Evolutionary conservation across 176 grass and related monocot species (phyloP), one percentile per base, ranked within the genome.

Genomic region (Pontederia crassipes): DNA sequence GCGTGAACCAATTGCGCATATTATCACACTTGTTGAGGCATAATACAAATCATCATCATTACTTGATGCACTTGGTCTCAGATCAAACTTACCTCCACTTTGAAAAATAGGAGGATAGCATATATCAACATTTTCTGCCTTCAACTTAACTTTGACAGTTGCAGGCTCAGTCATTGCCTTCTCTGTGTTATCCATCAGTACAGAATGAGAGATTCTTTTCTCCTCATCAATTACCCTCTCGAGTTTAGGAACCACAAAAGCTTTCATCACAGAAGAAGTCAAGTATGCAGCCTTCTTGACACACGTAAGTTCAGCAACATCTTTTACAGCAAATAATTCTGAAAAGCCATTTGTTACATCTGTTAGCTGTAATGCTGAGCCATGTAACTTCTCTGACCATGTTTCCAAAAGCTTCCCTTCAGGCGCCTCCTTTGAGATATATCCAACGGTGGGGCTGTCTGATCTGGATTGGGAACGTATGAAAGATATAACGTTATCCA

Each of bases 41-140:
- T 97, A 97, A 58, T 83, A 91, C 4, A 91, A 66, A 78, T 82
- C 46, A 12, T 91, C 84, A 53, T 97, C 83, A 20, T 97, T 97
- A 71, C 92, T 97, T 13, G 81, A 79, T 12, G 92, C 87, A 57
- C 83, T 78, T 66, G 92, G 84, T 64, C 70, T 81, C 26, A 97
- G 81, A 77, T 97, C 92, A 70, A 91, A 91, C 80, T 91, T 87
- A 5, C 87, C 87, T 40, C 92, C 92, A 61, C 86, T 87, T 69
- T 97, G 87, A 71, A 97, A 97, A 32, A 97, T 81, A 51, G 87
- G 93, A 71, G 87, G 87, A 50, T 91, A 91, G 54, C 92, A 97
- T 72, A 97, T 97, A 48, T 91, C 92, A 81, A 97, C 82, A 77
- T 97, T 91, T 61, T 88, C 87, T 60, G 78, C 52, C 58, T 91